Conservation (phyloP, 2,329 filamentous ascomycete species). For the Penicillium sp. region DNA sequence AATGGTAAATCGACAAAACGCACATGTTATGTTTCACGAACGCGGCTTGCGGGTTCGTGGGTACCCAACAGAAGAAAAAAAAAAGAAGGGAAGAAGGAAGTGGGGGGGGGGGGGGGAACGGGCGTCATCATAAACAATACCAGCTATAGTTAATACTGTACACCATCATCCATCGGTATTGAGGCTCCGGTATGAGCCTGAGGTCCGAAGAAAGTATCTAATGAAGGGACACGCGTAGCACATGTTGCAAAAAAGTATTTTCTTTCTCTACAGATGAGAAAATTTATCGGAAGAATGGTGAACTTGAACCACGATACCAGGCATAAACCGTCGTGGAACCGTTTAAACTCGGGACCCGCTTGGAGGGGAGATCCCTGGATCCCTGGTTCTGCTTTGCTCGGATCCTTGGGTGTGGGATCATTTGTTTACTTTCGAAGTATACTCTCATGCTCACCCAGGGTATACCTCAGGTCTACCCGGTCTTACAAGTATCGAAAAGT, state of each 20-base stretch:
- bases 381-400: constrained; percentile 16
- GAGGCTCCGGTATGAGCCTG: not conserved
- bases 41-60: constrained; percentile 23
- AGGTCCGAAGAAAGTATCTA: not conserved
- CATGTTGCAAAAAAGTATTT: not conserved
- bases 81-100: constrained; percentile 16
- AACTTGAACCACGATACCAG: not conserved
- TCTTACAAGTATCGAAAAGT: not conserved
- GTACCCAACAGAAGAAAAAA: constrained; percentile 25
- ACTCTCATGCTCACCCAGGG: not conserved
- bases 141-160: not conserved
- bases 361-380: constrained; percentile 3
- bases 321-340: not conserved
- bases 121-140: constrained; percentile 16
- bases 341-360: constrained; percentile 27
- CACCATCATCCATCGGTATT: not conserved
- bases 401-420: constrained; percentile 2
- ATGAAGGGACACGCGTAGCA: not conserved
- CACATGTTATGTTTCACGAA: constrained; percentile 22
- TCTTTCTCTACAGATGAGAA: not conserved
- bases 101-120: constrained; percentile 16
- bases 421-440: constrained; percentile 1
- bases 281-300: not conserved
- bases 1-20: constrained; percentile 5
- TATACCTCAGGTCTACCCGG: not conserved